Base-by-base conservation (phyloP, 305 asterid species). In the Rubia balearica region DNA sequence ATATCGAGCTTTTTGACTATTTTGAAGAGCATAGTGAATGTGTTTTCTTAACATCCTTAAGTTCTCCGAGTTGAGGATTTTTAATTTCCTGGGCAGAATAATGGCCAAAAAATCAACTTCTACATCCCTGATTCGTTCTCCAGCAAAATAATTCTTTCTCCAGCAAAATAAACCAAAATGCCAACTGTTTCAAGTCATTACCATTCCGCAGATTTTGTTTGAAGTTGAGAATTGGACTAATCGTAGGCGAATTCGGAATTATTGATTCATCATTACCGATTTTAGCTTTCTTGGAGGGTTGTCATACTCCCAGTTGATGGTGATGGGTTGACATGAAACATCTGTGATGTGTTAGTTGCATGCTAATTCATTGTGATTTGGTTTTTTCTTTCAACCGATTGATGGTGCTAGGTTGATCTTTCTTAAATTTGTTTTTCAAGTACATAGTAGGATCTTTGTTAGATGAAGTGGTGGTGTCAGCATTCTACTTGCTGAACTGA, bases 111-210 rank as follows among this genome's bases (percentile, higher is more conserved):
- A 1, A 30, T 30, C 36, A 30, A 30, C 36, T 30, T 30, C 36
- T 30, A 30, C 36, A 3, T 30, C 4, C 36, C 36, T 30, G 36
- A 30, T 30, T 30, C n/a, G n/a, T n/a, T n/a, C n/a, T n/a, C n/a
- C n/a, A n/a, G n/a, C n/a, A n/a, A n/a, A n/a, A n/a, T n/a, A n/a
- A n/a, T n/a, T n/a, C 36, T 30, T 30, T 3, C 36, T 30, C 36
- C 36, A 30, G 4, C 36, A 30, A 30, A 30, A 30, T 30, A 1
- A 30, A 30, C 70, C 60, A 24, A 77, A 71, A 56, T 80, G 36
- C 79, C 62, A 75, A 63, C 62, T 10, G 51, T 56, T 66, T 57
- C 75, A 81, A 51, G 62, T 69, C 68, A 75, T 81, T 72, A 14
- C 69, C 78, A 42, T 43, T 8, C 42, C 11, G 62, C 66, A 72